Evolutionary conservation across 1,139 yeast genomes (phyloP).

Genomic region (Suhomyces coccinellae): DNA sequence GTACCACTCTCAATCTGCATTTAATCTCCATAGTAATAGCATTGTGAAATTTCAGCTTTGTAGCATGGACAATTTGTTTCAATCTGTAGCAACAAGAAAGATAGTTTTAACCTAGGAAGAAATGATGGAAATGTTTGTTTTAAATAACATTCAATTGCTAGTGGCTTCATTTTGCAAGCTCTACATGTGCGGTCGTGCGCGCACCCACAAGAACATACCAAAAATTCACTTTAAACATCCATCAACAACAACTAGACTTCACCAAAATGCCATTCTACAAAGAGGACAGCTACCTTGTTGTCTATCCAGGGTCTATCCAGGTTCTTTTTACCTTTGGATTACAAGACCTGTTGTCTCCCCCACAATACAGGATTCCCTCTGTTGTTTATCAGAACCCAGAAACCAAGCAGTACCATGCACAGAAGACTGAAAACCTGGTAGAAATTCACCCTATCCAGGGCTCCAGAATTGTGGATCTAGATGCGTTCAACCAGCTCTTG

Average conservation of each 20-base stretch:
- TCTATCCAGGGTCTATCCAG: constrained; percentile 77
- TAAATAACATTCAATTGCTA: too few relatives aligned
- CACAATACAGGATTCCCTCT: constrained; percentile 73
- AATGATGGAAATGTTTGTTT: too few relatives aligned
- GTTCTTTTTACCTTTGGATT: constrained; percentile 82
- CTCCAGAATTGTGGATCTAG: constrained; percentile 64
- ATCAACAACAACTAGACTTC: constrained; percentile 2
- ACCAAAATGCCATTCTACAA: constrained; percentile 55
- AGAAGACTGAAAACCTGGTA: constrained; percentile 26
- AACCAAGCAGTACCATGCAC: constrained; percentile 43
- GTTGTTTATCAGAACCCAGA: constrained; percentile 59
- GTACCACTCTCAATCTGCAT: not conserved
- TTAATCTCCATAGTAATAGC: not conserved
- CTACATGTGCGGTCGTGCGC: constrained; percentile 5
- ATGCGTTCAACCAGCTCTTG: constrained; percentile 70
- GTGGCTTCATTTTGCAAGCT: too few relatives aligned
- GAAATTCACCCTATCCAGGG: constrained; percentile 62
- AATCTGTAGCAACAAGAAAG: too few relatives aligned
- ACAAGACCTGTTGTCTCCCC: constrained; percentile 76
- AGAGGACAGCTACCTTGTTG: constrained; percentile 61
- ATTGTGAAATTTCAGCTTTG: not conserved
- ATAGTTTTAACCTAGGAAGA: too few relatives aligned
- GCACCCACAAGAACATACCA: not conserved
- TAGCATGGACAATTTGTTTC: too few relatives aligned
- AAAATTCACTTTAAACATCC: not conserved